Evolutionary conservation across 192 early-diverging fungal genomes (phyloP).

Genomic region (Chytriomyces hyalinus): DNA sequence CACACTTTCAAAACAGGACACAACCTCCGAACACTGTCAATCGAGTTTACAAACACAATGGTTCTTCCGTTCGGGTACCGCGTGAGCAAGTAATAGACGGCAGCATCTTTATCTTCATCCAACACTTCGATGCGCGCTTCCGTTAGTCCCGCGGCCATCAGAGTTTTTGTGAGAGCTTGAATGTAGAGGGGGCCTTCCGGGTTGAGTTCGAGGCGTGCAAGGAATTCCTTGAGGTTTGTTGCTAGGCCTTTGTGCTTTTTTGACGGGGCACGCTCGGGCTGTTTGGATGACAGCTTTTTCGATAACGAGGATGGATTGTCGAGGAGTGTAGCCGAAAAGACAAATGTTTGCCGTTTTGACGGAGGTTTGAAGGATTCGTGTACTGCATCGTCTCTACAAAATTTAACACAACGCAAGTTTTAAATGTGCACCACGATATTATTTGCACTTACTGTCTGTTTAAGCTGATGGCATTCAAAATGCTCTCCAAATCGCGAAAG

Average conservation of each 20-base stretch:
- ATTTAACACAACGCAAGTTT: background rate
- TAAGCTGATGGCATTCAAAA: slow-evolving; percentile 55
- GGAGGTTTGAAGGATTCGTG: slow-evolving; percentile 9
- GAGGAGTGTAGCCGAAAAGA: slow-evolving; percentile 90
- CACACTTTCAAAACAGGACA: slow-evolving; percentile 82
- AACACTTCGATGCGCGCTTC: slow-evolving; percentile 90
- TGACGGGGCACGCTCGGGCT: slow-evolving; percentile 25
- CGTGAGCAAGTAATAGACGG: slow-evolving; percentile 84
- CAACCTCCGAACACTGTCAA: slow-evolving; percentile 88
- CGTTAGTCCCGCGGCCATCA: slow-evolving; percentile 71
- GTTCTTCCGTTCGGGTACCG: slow-evolving; percentile 84
- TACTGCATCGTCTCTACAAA: background rate
- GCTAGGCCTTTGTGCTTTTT: slow-evolving; percentile 17
- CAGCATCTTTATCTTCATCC: slow-evolving; percentile 73
- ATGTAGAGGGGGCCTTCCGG: slow-evolving; percentile 69
- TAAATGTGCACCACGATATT: background rate
- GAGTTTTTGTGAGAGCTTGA: slow-evolving; percentile 70
- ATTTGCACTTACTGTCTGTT: slow-evolving; percentile 11
- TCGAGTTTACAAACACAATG: slow-evolving; percentile 95
- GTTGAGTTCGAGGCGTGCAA: slow-evolving; percentile 14
- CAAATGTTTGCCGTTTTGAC: slow-evolving; percentile 76
- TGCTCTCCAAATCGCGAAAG: slow-evolving; percentile 79
- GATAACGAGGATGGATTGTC: slow-evolving; percentile 17
- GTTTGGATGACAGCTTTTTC: slow-evolving; percentile 22
- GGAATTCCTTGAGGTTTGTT: slow-evolving; percentile 71